A percentile compares a stretch with the other conserved stretches of the same genome.
Evolutionary conservation across 352 stramenopile genomes (phyloP).

Genomic region (Pythium apleroticum): DNA sequence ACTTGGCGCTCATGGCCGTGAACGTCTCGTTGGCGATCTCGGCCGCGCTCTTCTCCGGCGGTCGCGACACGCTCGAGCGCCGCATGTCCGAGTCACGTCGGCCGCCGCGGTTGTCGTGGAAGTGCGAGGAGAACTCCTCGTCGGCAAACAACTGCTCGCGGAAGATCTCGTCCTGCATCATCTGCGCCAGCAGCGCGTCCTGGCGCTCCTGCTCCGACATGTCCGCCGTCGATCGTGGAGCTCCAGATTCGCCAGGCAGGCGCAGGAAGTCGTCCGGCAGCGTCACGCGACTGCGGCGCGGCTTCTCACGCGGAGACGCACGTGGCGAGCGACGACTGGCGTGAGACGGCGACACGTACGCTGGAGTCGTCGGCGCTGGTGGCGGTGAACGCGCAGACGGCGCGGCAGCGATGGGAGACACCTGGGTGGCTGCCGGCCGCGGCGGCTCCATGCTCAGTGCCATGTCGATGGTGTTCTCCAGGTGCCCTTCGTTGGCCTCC

Average conservation of each 20-base stretch:
- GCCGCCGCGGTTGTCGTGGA: conserved; percentile 33
- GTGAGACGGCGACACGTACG: conserved; percentile 2
- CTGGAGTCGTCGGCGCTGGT: conserved; percentile 1
- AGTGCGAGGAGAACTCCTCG: conserved; percentile 76
- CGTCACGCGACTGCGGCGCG: conserved; percentile 28
- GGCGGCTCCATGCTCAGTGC: conserved; percentile 67
- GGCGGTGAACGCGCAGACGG: neutral
- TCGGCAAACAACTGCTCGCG: conserved; percentile 67
- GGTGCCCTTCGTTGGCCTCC: conserved; percentile 57
- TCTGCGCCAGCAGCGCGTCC: conserved; percentile 69
- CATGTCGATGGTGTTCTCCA: conserved; percentile 78
- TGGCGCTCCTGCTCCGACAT: conserved; percentile 70
- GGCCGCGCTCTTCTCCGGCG: conserved; percentile 59
- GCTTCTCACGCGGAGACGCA: conserved; percentile 16
- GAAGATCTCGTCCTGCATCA: conserved; percentile 87
- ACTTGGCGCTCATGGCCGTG: conserved; percentile 60
- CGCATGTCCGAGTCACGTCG: conserved; percentile 12
- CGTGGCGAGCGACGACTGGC: conserved; percentile 1
- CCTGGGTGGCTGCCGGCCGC: neutral
- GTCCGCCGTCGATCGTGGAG: conserved; percentile 4
- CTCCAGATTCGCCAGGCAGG: conserved; percentile 36
- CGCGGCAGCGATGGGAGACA: neutral
- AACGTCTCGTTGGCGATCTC: conserved; percentile 81
- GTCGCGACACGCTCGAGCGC: conserved; percentile 23
- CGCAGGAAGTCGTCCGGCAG: conserved; percentile 76